Conservation (phyloP, 2,329 filamentous ascomycete genomes). For the Diplodia sapinea region DNA sequence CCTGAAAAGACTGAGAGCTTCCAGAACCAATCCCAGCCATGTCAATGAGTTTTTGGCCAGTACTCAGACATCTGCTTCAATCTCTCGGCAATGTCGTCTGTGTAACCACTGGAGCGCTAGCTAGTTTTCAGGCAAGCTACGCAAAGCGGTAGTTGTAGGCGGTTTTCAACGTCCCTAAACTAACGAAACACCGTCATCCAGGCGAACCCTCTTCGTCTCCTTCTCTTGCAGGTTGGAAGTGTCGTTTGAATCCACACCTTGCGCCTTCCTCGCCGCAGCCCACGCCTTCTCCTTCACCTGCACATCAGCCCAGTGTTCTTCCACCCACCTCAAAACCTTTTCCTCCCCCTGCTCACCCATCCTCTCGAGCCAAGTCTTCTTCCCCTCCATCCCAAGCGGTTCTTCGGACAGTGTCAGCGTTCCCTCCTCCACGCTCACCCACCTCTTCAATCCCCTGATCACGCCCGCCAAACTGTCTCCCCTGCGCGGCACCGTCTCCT, state of each 20-base stretch:
- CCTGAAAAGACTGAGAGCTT: background rate
- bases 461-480: conserved; percentile 37
- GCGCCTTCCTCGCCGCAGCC: background rate
- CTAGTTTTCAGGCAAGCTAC: background rate
- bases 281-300: conserved; percentile 41
- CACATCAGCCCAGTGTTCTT: conserved; percentile 41
- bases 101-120: background rate
- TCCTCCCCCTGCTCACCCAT: conserved; percentile 32
- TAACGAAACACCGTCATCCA: background rate
- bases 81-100: background rate
- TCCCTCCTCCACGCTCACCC: conserved; percentile 42
- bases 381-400: conserved; percentile 30
- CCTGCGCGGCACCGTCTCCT: conserved; percentile 44
- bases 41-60: background rate
- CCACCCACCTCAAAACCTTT: conserved; percentile 40
- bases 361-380: conserved; percentile 37
- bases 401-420: conserved; percentile 35
- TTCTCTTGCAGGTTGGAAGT: background rate
- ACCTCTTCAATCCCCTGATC: conserved; percentile 43
- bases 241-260: background rate
- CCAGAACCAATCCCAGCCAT: background rate
- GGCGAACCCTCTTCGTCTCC: background rate
- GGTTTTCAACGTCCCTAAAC: background rate
- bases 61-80: background rate
- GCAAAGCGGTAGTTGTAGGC: background rate